phyloP scores from a whole-genome alignment of 73 alveolate genomes.

The Effrenium voratum region DNA sequence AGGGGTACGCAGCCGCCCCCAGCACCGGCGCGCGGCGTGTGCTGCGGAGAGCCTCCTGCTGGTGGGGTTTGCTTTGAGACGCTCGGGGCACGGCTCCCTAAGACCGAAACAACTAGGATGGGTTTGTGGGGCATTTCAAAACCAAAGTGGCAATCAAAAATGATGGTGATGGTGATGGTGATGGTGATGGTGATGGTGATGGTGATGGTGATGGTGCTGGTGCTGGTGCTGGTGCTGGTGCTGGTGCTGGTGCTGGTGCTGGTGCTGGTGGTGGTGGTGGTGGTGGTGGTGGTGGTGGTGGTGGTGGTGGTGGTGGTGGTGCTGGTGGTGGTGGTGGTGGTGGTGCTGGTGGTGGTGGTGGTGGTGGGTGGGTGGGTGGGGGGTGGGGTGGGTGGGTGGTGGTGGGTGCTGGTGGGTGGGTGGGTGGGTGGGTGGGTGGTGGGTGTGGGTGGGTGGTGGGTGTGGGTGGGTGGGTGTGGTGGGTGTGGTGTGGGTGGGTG shows the following conservation, averaged over 20 bases:
- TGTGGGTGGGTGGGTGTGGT: neutral
- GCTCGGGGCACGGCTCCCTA: neutral
- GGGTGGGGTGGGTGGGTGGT: neutral
- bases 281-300: neutral
- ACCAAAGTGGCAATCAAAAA: neutral
- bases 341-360: neutral
- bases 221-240: neutral
- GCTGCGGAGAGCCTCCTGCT: constrained; percentile 57
- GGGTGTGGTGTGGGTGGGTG: neutral
- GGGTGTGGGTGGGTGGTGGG: neutral
- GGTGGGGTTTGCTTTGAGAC: neutral
- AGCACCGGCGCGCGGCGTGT: constrained; percentile 27
- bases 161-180: neutral
- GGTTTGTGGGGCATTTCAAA: no score
- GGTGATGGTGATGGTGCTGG: neutral
- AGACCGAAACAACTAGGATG: neutral
- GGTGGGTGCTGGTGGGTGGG: neutral
- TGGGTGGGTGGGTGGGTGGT: neutral
- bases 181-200: neutral
- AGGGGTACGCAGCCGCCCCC: neutral
- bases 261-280: neutral
- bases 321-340: neutral
- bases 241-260: neutral
- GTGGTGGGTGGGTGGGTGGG: neutral
- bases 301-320: neutral